Evolutionary conservation across 2,329 filamentous ascomycete species (phyloP), one percentile per base, ranked within the genome.

Genomic region (Claviceps sp.): DNA sequence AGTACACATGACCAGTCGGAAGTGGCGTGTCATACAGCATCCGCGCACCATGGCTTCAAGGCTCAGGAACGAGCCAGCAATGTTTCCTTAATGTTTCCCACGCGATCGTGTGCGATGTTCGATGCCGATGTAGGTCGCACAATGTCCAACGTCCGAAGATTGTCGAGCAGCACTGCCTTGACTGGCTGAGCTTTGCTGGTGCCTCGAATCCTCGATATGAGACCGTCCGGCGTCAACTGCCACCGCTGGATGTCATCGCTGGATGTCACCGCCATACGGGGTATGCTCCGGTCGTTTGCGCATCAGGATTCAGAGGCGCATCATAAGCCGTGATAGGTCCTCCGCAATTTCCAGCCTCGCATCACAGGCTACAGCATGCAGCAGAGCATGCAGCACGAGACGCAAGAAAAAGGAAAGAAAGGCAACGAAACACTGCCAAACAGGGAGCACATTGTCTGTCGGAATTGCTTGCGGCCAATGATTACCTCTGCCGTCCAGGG

Each of bases 381-480:
- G 37, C 37, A 38, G 16, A 6, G 37, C 37, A 6, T 5, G 34
- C 16, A 16, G 16, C 5, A 41, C 5, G 9, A n/a, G 14, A 20
- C 16, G 45, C 26, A 26, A 40, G 22, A 41, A 14, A 48, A 26
- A 20, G 13, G 14, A 8, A 20, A 43, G 26, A 50, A 20, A 37
- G 16, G 18, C 26, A 6, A 16, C 18, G 16, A 37, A 16, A 9
- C 18, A 24, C 9, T 34, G 9, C 30, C 30, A 34, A 34, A 34
- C 30, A 16, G 34, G 40, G 20, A 38, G 18, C 34, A 45, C 42
- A 50, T n/a, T 38, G 26, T 26, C 41, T 44, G 43, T 41, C 50
- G 50, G 45, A 48, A 40, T 44, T 44, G 40, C 24, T 44, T 40
- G 8, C 45, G 46, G 14, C 50, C 50, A 48, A 52, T 52, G 30